Evolutionary conservation across 768 basidiomycete genomes (phyloP), one percentile per base, ranked within the genome.

Genomic region (Amanita exitialis): DNA sequence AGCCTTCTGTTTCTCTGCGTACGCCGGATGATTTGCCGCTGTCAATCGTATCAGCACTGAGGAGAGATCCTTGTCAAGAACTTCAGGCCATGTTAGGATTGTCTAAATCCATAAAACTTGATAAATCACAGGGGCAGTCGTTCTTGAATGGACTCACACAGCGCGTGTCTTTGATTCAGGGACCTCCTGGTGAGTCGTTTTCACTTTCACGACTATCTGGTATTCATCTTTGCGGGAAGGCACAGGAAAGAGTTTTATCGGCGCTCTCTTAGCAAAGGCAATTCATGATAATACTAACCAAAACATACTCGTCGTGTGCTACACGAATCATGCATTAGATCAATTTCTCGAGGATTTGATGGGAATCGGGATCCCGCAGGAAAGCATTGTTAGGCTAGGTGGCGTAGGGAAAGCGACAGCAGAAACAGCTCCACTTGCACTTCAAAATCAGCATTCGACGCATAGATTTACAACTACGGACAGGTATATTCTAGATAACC

Each of bases 231-330:
- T 15, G 44, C 23, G 18, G 20, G 21, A 25, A 85, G 85, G 84
- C 1, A 87, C 84, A 0, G 85, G 84, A 1, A 87, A 87, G 52
- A 84, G 82, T 0, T 84, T 84, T 58, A 79, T 86, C 20, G 84
- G 85, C 0, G 80, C 81, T 0, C 67, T 86, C 1, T 63, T 86
- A 0, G 82, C 81, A 0, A 86, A 84, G 56, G 65, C 74, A 3
- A 62, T 84, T 3, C 73, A 83, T 44, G 71, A 77, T 12, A 62
- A 63, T 48, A 75, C 76, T 0, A 15, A 57, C 0, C 66, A 71
- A 46, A 78, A 60, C 0, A 83, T 87, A 20, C 73, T 86, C 3
- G 81, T 86, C 1, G 79, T 83, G 15, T 85, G 83, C 55, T 86
- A 78, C 54, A 87, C 84, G 1, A 87, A 87, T 52, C 85, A 87